Percentiles rank a stretch among this genome's conserved stretches.
Conservation (phyloP, 495 filamentous ascomycete species). For the Daldinia vernicosa region DNA sequence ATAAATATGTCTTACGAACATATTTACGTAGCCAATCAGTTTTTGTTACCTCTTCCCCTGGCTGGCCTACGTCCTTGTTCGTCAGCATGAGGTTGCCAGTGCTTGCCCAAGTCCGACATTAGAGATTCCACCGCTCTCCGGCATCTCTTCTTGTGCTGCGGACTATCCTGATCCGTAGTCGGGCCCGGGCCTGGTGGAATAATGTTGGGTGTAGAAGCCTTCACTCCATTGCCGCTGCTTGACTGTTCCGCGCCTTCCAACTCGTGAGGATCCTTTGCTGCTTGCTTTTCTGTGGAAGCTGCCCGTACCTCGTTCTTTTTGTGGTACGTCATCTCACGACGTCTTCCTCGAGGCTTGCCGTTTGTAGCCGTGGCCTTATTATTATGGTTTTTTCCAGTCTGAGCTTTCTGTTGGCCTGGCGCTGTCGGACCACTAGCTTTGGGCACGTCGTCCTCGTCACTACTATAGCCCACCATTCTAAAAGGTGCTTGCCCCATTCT, state of each 20-base stretch:
- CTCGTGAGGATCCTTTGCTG: not conserved
- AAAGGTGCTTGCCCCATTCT: conserved; percentile 12
- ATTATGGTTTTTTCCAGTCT: not conserved
- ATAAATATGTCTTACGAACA: not conserved
- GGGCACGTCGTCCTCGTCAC: conserved; percentile 2
- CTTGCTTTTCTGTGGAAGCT: not conserved
- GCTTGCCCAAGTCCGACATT: conserved; percentile 18
- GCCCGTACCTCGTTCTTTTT: not conserved
- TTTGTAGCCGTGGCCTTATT: not conserved
- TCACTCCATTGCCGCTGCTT: not conserved
- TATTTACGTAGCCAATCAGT: not conserved
- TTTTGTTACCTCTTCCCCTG: conserved; percentile 4
- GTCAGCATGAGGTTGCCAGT: conserved; percentile 30
- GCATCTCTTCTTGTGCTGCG: conserved; percentile 22
- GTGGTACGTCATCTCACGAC: not conserved
- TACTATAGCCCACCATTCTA: not conserved
- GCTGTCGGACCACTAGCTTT: not conserved
- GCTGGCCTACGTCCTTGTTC: conserved; percentile 23
- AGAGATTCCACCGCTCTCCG: conserved; percentile 16
- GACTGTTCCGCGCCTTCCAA: not conserved
- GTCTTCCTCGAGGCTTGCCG: not conserved
- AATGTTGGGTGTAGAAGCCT: not conserved
- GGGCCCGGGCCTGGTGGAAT: not conserved
- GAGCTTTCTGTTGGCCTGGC: not conserved
- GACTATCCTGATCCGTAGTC: not conserved